phyloP scores from a whole-genome alignment of 441 rosid species.

The Adansonia grandidieri region DNA sequence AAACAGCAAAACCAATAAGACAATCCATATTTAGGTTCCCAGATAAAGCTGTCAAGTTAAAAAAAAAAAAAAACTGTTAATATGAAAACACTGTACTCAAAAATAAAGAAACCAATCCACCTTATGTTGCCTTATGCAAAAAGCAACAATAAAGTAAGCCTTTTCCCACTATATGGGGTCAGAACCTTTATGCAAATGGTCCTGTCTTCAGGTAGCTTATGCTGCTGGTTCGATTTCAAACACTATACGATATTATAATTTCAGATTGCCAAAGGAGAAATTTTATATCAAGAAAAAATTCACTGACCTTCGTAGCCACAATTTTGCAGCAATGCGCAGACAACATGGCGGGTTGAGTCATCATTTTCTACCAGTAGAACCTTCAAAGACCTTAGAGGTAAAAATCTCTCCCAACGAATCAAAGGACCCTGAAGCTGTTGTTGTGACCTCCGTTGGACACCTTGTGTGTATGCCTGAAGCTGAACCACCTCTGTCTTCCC shows the following conservation, averaged over 20 bases:
- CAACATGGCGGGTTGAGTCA: conserved; percentile 55
- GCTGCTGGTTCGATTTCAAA: not conserved
- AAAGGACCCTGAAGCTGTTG: conserved; percentile 36
- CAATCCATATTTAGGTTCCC: not conserved
- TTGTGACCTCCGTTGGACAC: conserved; percentile 28
- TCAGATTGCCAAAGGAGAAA: conserved; percentile 2
- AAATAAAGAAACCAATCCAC: not conserved
- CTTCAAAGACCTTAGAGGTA: conserved; percentile 49
- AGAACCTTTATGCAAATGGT: not conserved
- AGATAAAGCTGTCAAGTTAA: not conserved
- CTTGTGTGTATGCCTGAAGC: conserved; percentile 10
- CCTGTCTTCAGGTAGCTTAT: not conserved
- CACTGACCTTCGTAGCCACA: conserved; percentile 58
- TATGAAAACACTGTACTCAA: not conserved
- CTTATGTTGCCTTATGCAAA: not conserved
- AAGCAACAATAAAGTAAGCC: not conserved
- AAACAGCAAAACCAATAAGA: not conserved
- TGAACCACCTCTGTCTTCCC: conserved; percentile 30
- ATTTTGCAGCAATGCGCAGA: conserved; percentile 50
- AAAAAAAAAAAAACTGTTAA: not conserved
- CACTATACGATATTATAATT: not conserved
- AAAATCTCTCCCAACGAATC: conserved; percentile 48
- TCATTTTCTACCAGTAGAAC: conserved; percentile 63
- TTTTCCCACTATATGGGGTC: not conserved
- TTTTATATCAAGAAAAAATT: not conserved